Percentiles rank a stretch among this genome's conserved stretches.
Conservation (phyloP, 495 filamentous ascomycete species). For the Astrothelium macrocarpum region DNA sequence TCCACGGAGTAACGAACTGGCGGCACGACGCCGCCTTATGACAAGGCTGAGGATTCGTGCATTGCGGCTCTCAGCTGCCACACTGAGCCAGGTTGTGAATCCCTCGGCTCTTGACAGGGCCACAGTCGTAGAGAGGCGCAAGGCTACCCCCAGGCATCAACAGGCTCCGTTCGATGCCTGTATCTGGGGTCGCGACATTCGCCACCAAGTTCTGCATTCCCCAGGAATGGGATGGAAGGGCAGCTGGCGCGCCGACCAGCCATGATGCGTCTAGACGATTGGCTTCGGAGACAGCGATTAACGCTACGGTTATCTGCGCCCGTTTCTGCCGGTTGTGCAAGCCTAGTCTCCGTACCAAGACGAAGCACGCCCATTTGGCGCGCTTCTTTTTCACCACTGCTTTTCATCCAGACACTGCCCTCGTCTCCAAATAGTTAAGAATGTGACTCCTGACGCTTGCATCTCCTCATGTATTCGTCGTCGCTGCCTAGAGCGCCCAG, state of each 20-base stretch:
- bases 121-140: no score
- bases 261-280: background rate
- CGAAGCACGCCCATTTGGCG: no score
- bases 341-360: background rate
- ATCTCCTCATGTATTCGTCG: background rate
- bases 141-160: background rate
- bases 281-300: background rate
- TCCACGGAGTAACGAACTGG: no score
- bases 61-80: background rate
- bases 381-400: background rate
- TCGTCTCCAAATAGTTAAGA: background rate
- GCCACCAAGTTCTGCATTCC: background rate
- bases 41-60: constrained; percentile 3
- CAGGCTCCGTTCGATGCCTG: background rate
- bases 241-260: background rate
- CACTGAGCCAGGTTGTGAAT: background rate
- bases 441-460: constrained; percentile 1
- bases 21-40: background rate
- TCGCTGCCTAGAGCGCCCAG: background rate
- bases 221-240: background rate
- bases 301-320: constrained; percentile 2
- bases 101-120: background rate
- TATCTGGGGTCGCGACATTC: background rate
- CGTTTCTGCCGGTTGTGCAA: background rate
- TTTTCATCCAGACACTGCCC: background rate